phyloP scores from a whole-genome alignment of 371 early-diverging fungal genomes.

The Syncephalis plumigaleata region DNA sequence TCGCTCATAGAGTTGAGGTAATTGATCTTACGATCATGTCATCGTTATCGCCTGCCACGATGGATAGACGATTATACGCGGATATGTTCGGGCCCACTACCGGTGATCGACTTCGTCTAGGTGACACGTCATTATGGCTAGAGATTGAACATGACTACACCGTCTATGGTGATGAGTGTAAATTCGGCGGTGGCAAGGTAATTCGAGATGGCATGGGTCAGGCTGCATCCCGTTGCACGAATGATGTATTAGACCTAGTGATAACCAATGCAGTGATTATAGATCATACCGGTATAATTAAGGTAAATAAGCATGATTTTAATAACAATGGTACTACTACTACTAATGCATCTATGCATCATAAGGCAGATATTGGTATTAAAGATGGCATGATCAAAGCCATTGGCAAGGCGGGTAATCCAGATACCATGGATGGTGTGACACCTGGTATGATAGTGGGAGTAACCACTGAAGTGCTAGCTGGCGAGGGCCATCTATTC shows the following conservation, averaged over 20 bases:
- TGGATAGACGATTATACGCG: constrained; percentile 63
- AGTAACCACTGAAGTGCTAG: constrained; percentile 72
- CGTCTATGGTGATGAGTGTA: constrained; percentile 81
- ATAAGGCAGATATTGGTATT: constrained; percentile 81
- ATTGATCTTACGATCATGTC: background rate
- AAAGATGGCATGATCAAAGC: constrained; percentile 64
- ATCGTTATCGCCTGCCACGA: constrained; percentile 19
- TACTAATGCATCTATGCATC: too few relatives aligned
- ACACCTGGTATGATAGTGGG: constrained; percentile 78
- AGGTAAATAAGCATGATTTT: constrained; percentile 17
- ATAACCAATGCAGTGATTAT: constrained; percentile 84
- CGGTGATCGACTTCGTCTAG: constrained; percentile 74
- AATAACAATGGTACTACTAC: too few relatives aligned
- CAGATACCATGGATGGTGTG: constrained; percentile 85
- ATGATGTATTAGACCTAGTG: constrained; percentile 67
- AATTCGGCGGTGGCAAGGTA: constrained; percentile 73
- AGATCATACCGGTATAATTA: constrained; percentile 88
- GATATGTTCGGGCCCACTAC: constrained; percentile 85
- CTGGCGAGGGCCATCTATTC: constrained; percentile 78
- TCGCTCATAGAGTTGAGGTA: background rate
- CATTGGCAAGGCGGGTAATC: constrained; percentile 94
- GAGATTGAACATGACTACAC: constrained; percentile 81
- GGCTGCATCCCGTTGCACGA: constrained; percentile 30
- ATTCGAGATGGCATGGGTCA: constrained; percentile 91
- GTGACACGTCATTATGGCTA: constrained; percentile 64